phyloP scores from a whole-genome alignment of 129 eudicot species.

The Cynara cardunculus region DNA sequence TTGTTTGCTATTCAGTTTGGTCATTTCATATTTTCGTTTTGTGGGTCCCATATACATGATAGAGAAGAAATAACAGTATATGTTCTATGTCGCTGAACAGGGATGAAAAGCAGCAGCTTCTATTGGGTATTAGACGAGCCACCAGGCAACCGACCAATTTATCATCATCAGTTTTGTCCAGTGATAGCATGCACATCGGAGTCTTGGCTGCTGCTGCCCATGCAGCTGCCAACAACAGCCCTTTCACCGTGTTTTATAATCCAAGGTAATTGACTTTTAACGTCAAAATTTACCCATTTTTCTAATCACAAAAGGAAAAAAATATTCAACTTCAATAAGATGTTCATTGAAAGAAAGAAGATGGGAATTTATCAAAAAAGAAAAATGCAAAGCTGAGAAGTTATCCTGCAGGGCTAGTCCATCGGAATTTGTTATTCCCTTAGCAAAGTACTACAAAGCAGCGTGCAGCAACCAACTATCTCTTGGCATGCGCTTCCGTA shows the following conservation, averaged over 20 bases:
- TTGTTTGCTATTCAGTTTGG: background rate
- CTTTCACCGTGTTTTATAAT: constrained; percentile 65
- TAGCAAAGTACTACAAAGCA: constrained; percentile 72
- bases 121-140: constrained; percentile 71
- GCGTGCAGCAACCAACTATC: constrained; percentile 58
- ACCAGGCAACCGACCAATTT: constrained; percentile 56
- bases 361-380: background rate
- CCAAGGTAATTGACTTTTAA: constrained; percentile 44
- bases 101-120: constrained; percentile 70
- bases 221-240: constrained; percentile 79
- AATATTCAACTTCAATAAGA: background rate
- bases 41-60: background rate
- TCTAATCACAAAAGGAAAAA: too few relatives aligned
- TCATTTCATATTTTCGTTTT: background rate
- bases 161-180: constrained; percentile 68
- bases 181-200: constrained; percentile 80
- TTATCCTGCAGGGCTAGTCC: constrained; percentile 67
- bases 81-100: constrained; percentile 24
- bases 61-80: background rate
- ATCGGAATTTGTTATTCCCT: constrained; percentile 73
- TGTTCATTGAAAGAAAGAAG: background rate
- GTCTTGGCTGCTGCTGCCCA: constrained; percentile 82
- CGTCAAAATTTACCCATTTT: background rate
- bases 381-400: background rate
- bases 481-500: constrained; percentile 79